A percentile compares a stretch with the other conserved stretches of the same genome.
Conservation (phyloP, 305 asterid species). For the Galium porrigens region DNA sequence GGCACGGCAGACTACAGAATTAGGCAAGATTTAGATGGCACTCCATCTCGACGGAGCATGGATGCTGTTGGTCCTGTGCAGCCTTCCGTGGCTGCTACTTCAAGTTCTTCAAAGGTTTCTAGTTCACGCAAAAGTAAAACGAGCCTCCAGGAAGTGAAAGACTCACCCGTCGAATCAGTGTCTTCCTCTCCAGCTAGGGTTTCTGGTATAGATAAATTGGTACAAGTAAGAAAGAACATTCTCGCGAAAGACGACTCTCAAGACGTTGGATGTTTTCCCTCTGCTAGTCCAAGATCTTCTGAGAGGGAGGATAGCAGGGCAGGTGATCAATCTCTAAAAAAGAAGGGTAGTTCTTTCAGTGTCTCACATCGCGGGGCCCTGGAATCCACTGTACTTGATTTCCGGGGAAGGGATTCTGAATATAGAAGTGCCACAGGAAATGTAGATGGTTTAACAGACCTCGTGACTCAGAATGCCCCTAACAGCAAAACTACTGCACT, state of each 20-base stretch:
- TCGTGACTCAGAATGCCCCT: conserved; percentile 16
- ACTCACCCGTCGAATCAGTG: conserved; percentile 86
- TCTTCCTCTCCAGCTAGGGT: conserved; percentile 80
- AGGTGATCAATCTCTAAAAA: conserved; percentile 24
- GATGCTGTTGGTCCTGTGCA: conserved; percentile 35
- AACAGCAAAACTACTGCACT: conserved; percentile 9
- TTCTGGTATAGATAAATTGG: conserved; percentile 29
- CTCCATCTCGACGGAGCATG: conserved; percentile 20
- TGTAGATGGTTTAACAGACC: conserved; percentile 17
- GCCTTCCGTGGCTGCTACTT: conserved; percentile 69
- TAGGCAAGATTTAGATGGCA: conserved; percentile 29
- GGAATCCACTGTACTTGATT: conserved; percentile 21
- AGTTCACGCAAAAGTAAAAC: conserved; percentile 58
- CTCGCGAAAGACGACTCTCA: conserved; percentile 32
- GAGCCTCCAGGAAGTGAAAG: conserved; percentile 52
- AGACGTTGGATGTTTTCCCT: conserved; percentile 29
- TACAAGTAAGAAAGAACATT: conserved; percentile 30
- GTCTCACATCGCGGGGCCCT: conserved; percentile 24
- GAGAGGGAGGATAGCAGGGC: conserved; percentile 38
- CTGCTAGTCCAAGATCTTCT: conserved; percentile 38
- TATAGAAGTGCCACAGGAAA: conserved; percentile 14
- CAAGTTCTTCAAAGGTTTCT: conserved; percentile 89
- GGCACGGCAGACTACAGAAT: conserved; percentile 26
- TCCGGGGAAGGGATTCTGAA: conserved; percentile 17
- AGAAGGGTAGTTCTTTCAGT: conserved; percentile 28